Evolutionary conservation across 768 basidiomycete species (phyloP).

Genomic region (Boletus subparvulus): DNA sequence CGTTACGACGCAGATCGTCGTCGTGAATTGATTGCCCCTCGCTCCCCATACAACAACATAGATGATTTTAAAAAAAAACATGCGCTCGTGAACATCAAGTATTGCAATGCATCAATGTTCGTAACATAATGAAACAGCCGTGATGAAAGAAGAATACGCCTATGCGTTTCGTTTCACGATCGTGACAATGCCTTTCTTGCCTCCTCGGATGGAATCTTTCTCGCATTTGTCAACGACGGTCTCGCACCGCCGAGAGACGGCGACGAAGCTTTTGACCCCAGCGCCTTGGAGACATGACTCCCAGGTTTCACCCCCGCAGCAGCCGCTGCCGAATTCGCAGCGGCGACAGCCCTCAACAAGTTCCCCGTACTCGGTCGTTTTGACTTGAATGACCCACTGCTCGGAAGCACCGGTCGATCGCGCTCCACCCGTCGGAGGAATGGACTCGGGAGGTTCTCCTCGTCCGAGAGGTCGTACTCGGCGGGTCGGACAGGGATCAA

Average conservation of each 20-base stretch:
- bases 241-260: constrained; percentile 28
- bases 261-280: constrained; percentile 10
- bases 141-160: neutral
- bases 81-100: constrained; percentile 5
- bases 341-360: constrained; percentile 58
- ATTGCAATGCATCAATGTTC: constrained; percentile 6
- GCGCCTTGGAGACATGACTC: constrained; percentile 7
- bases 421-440: constrained; percentile 64
- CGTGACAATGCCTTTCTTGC: constrained; percentile 27
- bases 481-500: constrained; percentile 32
- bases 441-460: constrained; percentile 84
- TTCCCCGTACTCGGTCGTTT: constrained; percentile 54
- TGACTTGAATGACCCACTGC: constrained; percentile 15
- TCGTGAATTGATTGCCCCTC: no score
- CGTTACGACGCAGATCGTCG: no score
- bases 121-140: neutral
- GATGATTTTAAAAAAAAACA: constrained; percentile 2
- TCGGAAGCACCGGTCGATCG: constrained; percentile 22
- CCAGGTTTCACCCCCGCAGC: constrained; percentile 22
- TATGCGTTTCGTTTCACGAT: constrained; percentile 3
- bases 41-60: neutral
- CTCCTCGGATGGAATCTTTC: constrained; percentile 46
- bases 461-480: constrained; percentile 69
- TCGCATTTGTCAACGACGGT: constrained; percentile 45
- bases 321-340: constrained; percentile 45